Evolutionary conservation across 306 rosid species (phyloP).

Genomic region (Leucaena leucocephala): DNA sequence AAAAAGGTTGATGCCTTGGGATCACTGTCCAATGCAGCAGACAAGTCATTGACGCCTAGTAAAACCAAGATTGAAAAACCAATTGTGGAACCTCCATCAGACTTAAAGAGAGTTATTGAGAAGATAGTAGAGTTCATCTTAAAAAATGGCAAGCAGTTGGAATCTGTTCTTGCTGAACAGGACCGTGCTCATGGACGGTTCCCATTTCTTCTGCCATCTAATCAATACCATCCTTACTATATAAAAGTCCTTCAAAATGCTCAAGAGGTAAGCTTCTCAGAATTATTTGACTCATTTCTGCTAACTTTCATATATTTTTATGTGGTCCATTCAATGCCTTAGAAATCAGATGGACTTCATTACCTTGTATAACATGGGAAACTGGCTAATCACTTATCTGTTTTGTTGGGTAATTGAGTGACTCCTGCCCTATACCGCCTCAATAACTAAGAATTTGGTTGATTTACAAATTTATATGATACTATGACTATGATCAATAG

Average conservation of each 20-base stretch:
- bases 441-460: neutral
- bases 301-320: constrained; percentile 18
- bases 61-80: constrained; percentile 58
- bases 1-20: constrained; percentile 47
- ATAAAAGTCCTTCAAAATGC: constrained; percentile 59
- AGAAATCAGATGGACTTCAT: neutral
- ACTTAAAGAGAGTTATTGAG: constrained; percentile 69
- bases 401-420: neutral
- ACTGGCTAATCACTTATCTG: neutral
- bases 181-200: constrained; percentile 81
- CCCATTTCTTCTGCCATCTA: constrained; percentile 76
- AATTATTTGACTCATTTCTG: neutral
- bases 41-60: constrained; percentile 44
- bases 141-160: constrained; percentile 79
- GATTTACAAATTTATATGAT: neutral
- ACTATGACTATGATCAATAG: neutral
- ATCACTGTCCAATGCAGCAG: constrained; percentile 35
- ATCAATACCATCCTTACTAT: constrained; percentile 76
- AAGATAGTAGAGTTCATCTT: constrained; percentile 81
- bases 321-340: neutral
- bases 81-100: constrained; percentile 76
- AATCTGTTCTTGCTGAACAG: constrained; percentile 74
- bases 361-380: neutral
- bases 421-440: neutral
- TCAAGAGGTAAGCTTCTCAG: constrained; percentile 59